Base-by-base conservation (phyloP, 257 asterid species). In the Paulownia fortunei region DNA sequence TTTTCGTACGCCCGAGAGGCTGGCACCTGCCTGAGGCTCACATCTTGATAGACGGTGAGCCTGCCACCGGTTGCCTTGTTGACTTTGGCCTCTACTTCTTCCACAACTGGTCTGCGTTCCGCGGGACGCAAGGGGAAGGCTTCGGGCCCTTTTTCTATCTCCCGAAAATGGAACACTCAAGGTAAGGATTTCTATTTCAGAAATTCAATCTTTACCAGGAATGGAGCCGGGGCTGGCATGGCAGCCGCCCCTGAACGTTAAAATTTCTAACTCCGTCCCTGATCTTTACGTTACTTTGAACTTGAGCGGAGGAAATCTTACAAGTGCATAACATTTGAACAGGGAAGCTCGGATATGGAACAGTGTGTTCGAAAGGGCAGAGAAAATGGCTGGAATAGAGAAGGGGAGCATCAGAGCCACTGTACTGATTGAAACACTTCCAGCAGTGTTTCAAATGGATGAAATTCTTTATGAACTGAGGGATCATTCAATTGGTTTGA, bases 321-420 rank as follows among this genome's bases (percentile, higher is more conserved):
- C 26, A 52, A 16, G 26, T 52, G 27, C 1, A 13, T 32, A 19
- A 8, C 18, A 23, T 21, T 34, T 71, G 76, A 52, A 68, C 94
- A 94, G 99, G 78, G 99, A 96, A 79, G 99, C 99, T 0, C 86
- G 91, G 74, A 95, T 91, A 82, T 95, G 99, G 99, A 89, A 93
- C 85, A 83, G 27, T 26, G 97, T 90, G 79, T 95, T 95, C 47
- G 89, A 86, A 47, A 84, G 77, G 87, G 97, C 97, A 1, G 99
- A 93, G 77, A 85, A 79, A 66, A 72, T 82, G 89, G 91, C 83
- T 12, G 98, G 97, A 24, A 87, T 90, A 8, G 97, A 87, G 6
- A 88, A 54, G 10, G 99, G 99, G 49, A 96, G 97, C 89, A 88
- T 96, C n/a, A 88, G 98, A 69, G 99, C 97, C 0, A 96, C 99